Evolutionary conservation across 345 rosid species (phyloP).

Genomic region (Hypericum androsaemum): DNA sequence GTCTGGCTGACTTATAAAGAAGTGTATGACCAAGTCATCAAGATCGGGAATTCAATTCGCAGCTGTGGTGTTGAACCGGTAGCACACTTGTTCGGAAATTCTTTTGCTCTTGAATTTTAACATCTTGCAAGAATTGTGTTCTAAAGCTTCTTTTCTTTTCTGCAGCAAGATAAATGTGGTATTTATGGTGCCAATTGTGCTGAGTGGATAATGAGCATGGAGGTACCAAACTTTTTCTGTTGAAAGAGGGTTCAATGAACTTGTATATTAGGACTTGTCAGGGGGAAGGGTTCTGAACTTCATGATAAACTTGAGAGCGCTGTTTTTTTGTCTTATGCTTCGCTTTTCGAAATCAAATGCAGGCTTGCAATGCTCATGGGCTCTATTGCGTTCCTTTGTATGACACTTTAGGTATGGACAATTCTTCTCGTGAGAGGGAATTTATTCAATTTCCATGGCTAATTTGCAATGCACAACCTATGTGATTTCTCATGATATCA

Average conservation of each 20-base stretch:
- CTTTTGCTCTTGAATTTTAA: not conserved
- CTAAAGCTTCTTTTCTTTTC: constrained; percentile 6
- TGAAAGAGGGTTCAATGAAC: not conserved
- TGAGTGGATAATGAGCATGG: constrained; percentile 97
- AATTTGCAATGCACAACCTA: no score
- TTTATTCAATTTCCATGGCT: no score
- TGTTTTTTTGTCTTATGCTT: not conserved
- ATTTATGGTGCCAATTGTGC: constrained; percentile 83
- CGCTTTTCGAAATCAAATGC: constrained; percentile 10
- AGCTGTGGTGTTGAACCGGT: constrained; percentile 76
- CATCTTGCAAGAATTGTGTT: not conserved
- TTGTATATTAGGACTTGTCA: not conserved
- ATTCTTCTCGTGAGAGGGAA: not conserved
- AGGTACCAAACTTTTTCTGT: constrained; percentile 35
- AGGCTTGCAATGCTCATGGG: constrained; percentile 99
- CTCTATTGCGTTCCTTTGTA: constrained; percentile 91
- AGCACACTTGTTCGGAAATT: constrained; percentile 7
- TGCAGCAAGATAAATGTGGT: constrained; percentile 77
- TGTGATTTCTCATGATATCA: no score
- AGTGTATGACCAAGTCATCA: constrained; percentile 69
- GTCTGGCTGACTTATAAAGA: constrained; percentile 81
- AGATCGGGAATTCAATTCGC: constrained; percentile 75
- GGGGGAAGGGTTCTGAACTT: not conserved
- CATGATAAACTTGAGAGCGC: not conserved
- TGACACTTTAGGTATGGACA: constrained; percentile 79